Base-by-base conservation (phyloP, 495 filamentous ascomycete genomes). In the Viridothelium virens region DNA sequence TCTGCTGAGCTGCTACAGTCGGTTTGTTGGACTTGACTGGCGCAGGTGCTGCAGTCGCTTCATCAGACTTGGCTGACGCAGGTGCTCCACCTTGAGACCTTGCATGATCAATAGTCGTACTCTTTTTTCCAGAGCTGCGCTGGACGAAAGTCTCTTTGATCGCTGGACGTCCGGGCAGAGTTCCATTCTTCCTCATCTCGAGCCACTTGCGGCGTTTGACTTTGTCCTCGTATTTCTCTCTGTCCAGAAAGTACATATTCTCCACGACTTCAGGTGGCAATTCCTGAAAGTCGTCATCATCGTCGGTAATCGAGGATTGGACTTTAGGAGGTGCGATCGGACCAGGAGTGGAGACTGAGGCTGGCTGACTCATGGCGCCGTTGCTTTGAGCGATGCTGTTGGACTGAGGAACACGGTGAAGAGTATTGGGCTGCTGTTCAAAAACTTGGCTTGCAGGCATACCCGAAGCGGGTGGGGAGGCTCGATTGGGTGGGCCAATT, bases 371-470 rank as follows among this genome's bases (percentile, higher is more conserved):
- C 11, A 36, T 31, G 4, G 53, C 18, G 31, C 25, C 53, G 36
- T 11, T n/a, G 6, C 3, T 33, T 5, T 7, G 11, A 33, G 34
- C 9, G 34, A 4, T 62, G 63, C 9, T 65, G 65, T 5, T 38
- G 67, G 41, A 66, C 68, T 11, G 70, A 68, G 53, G 65, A 18
- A 31, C 64, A 65, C 3, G 70, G 70, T 39, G 67, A 67, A 36
- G 46, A 59, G 25, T 62, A 56, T 10, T 67, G 64, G 53, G 53
- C 53, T 59, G 53, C 61, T 67, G 65, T 14, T 47, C 65, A 18
- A 63, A 38, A 7, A n/a, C 41, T 44, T 67, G 67, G 41, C 65
- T 67, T 10, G 70, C 64, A 50, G 69, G 66, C 38, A 41, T 6
- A 11, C 38, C 41, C 3, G 61, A n/a, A 5, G 5, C 25, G 16